phyloP scores from a whole-genome alignment of 345 rosid species.

The Ceriops tagal region DNA sequence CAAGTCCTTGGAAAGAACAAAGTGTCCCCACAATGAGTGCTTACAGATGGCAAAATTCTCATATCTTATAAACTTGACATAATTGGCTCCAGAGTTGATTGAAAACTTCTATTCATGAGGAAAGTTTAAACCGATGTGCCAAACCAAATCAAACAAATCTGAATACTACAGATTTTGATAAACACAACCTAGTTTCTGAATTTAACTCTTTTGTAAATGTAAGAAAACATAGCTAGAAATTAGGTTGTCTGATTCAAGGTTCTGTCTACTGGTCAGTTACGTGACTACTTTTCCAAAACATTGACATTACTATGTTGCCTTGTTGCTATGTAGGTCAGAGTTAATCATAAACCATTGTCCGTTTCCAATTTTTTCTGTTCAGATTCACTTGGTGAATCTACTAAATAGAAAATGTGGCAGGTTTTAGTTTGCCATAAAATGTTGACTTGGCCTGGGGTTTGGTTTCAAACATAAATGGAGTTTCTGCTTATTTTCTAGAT shows the following conservation, averaged over 20 bases:
- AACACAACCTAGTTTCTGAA: neutral
- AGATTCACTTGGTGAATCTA: neutral
- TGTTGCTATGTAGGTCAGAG: neutral
- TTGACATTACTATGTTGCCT: neutral
- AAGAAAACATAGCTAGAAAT: neutral
- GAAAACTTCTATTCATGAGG: no score
- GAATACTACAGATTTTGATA: neutral
- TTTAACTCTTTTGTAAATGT: neutral
- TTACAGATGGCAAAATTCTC: no score
- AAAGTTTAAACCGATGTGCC: neutral
- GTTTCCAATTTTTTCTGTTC: neutral
- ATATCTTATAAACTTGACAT: no score
- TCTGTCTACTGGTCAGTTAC: neutral
- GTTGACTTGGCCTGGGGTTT: neutral
- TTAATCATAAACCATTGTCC: neutral
- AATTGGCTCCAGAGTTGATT: no score
- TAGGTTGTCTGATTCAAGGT: neutral
- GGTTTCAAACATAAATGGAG: neutral
- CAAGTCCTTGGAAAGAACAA: no score
- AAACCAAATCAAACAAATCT: neutral
- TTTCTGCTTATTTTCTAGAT: conserved; percentile 35
- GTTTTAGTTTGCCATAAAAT: neutral
- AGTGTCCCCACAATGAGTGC: no score
- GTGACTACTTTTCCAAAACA: no score
- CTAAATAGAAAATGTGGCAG: no score